Evolutionary conservation across 345 rosid species (phyloP).

Genomic region (Hirschfeldia incana): DNA sequence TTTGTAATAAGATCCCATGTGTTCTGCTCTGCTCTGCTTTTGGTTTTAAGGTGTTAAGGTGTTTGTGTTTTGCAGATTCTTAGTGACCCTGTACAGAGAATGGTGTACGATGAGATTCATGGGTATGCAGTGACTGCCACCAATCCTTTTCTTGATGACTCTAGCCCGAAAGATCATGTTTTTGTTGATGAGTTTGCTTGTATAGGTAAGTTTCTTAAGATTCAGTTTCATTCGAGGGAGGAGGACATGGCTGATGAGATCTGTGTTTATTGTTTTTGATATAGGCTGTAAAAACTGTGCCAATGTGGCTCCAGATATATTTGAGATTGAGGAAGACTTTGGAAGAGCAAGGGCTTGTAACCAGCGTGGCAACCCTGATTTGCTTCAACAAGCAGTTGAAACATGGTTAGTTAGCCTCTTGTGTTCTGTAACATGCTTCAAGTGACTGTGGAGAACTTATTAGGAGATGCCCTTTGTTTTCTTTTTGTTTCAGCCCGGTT

Average conservation of each 20-base stretch:
- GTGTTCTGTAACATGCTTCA: conserved; percentile 2
- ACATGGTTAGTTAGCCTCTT: conserved; percentile 66
- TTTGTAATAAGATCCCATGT: neutral
- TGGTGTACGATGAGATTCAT: conserved; percentile 96
- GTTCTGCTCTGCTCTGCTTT: neutral
- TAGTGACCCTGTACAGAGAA: conserved; percentile 92
- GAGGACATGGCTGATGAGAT: neutral
- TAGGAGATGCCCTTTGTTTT: neutral
- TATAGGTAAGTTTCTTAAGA: conserved; percentile 49
- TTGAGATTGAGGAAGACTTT: conserved; percentile 83
- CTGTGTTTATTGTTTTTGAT: neutral
- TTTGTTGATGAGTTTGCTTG: conserved; percentile 98
- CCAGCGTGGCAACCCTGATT: conserved; percentile 62
- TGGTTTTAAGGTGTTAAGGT: neutral
- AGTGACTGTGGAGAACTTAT: conserved; percentile 1
- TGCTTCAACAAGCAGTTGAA: conserved; percentile 82
- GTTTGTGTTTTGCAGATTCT: conserved; percentile 65
- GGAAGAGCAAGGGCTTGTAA: conserved; percentile 89
- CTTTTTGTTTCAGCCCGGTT: conserved; percentile 73
- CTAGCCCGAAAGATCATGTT: conserved; percentile 61
- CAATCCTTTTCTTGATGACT: conserved; percentile 87
- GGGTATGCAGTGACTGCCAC: conserved; percentile 78
- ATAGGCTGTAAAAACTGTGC: conserved; percentile 99
- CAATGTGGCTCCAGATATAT: conserved; percentile 68
- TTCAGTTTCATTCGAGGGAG: neutral